phyloP scores from a whole-genome alignment of 805 yeast genomes.

The Spathaspora hagerdaliae region DNA sequence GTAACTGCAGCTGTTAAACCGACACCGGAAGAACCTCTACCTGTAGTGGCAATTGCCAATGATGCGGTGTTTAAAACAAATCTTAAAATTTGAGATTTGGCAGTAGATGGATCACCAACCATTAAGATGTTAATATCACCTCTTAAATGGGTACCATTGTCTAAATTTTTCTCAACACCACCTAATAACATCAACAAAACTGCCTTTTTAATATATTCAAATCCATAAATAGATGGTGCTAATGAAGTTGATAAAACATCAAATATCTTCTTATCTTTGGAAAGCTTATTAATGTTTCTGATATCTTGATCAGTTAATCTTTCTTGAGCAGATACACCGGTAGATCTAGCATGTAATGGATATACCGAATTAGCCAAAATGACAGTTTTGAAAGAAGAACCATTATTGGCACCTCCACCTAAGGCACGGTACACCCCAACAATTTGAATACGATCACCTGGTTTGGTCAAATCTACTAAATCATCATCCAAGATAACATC shows the following conservation, averaged over 20 bases:
- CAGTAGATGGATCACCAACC: constrained; percentile 99
- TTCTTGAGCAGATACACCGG: constrained; percentile 72
- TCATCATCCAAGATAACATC: constrained; percentile 95
- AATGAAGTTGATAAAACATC: constrained; percentile 77
- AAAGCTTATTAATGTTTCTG: constrained; percentile 75
- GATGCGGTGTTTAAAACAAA: constrained; percentile 94
- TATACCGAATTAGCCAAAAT: constrained; percentile 86
- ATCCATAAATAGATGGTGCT: constrained; percentile 96
- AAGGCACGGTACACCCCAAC: constrained; percentile 92
- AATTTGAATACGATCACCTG: constrained; percentile 92
- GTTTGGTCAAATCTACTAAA: constrained; percentile 85
- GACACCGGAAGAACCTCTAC: constrained; percentile 99
- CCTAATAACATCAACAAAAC: constrained; percentile 87
- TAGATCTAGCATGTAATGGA: constrained; percentile 81
- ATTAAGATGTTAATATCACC: constrained; percentile 94
- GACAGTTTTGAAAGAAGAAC: constrained; percentile 76
- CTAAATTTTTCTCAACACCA: constrained; percentile 90
- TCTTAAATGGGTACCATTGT: constrained; percentile 93
- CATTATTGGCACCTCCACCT: constrained; percentile 63
- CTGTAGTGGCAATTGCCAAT: constrained; percentile 95
- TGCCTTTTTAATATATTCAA: constrained; percentile 86
- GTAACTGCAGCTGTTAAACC: constrained; percentile 99
- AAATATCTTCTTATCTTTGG: constrained; percentile 69
- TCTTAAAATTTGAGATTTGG: constrained; percentile 92
- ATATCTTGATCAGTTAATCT: constrained; percentile 76